Base-by-base conservation (phyloP, 1,284 basidiomycete genomes). In the Xerocomus minutiporus region DNA sequence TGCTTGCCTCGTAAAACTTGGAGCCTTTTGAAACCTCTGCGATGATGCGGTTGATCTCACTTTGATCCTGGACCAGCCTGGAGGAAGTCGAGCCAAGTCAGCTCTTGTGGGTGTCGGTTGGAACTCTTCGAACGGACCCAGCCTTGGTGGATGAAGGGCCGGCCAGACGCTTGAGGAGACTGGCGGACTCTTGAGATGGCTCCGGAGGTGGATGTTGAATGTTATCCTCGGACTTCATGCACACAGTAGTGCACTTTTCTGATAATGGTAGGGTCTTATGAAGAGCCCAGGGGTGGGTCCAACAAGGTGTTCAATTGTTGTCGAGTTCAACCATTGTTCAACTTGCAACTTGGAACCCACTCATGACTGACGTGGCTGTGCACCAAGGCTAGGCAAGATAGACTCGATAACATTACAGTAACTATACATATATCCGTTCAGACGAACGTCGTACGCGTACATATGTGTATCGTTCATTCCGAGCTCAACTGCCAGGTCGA, bases 21-120 rank as follows among this genome's bases (percentile, higher is more conserved):
- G 88, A 90, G 2, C 89, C 89, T 61, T 88, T 90, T 1, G 88
- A 91, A 15, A 79, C 88, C 52, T 91, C 86, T 2, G 87, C 86
- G 54, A 91, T 91, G 48, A 88, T 78, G 15, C 80, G 81, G 59
- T 91, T 91, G 36, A 91, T 88, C 65, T 88, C 87, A 23, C 80
- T 79, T 63, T 91, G 89, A 59, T 91, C 88, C 56, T 82, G 82
- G 8, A 86, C 78, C 52, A 91, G 77, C 48, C 87, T 88, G 59
- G 17, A 50, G 28, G 34, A 26, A 20, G 46, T 48, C 2, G 25
- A 11, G 20, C 7, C 23, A 9, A 8, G 58, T 66, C 51, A 64
- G 54, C 25, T 44, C 49, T 45, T 51, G 12, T 11, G 43, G 8
- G 8, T 31, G 23, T 20, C 40, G 9, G 41, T 41, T 44, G 46